Base-by-base conservation (phyloP, 306 rosid genomes). In the Geum urbanum region DNA sequence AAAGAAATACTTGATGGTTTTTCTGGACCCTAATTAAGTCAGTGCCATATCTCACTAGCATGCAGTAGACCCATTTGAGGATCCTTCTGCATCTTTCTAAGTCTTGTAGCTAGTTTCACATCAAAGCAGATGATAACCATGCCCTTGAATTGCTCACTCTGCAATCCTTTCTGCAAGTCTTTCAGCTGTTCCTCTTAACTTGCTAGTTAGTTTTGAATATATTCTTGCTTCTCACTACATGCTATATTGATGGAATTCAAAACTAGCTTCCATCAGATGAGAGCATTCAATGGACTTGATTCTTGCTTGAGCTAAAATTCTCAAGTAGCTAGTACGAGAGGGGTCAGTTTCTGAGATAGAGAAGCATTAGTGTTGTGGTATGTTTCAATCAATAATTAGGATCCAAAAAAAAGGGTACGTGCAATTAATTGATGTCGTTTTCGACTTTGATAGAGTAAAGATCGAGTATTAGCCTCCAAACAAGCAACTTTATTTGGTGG, bases 401-500 rank as follows among this genome's bases (percentile, higher is more conserved):
- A 52, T 32, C 50, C 50, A 5, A 18, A 7, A 19, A 7, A 10
- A n/a, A n/a, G n/a, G 10, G 49, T n/a, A n/a, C n/a, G 35, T 39
- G 55, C 53, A 43, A 46, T n/a, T 50, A 45, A 20, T 74, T 46
- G 67, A 57, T 56, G 66, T 74, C 73, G 39, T 37, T 47, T 39
- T 48, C 78, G 59, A 58, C 69, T 57, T 67, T 39, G 41, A 48
- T 56, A 15, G 51, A 37, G 48, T 0, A 51, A 32, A 51, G 44
- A 41, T 67, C 7, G 61, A 48, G 13, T 58, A 37, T 56, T 54
- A 54, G 52, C 69, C 56, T 47, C 50, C 59, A 11, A 72, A 13
- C 68, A 59, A 14, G 5, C n/a, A 70, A 15, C 24, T 59, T 60
- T 60, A 48, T 49, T 71, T 50, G 61, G 72, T 68, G 71, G 70